A percentile compares a stretch with the other conserved stretches of the same genome.
These are phyloP conservation scores for Pyrenochaeta sp. DNA, from an alignment of 2,329 filamentous ascomycete species.

Conservation along the genomic window DNA sequence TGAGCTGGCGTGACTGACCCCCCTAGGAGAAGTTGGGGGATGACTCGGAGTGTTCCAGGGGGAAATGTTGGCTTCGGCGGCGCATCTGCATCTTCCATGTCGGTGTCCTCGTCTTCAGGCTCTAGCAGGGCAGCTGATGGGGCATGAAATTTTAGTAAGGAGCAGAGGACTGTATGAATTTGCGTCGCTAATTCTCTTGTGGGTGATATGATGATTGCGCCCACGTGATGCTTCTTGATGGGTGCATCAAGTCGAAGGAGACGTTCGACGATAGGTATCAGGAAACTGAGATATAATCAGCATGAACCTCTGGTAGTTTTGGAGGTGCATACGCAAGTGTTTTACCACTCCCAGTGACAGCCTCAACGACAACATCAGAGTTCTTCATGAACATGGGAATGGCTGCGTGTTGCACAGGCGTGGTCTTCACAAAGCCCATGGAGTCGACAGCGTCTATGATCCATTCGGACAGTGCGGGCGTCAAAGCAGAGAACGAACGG, in stretches of 20 bases:
- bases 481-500: constrained; percentile 72
- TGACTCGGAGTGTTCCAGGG: constrained; percentile 64
- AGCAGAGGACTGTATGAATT: constrained; percentile 81
- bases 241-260: constrained; percentile 81
- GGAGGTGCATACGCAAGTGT: constrained; percentile 33
- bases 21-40: constrained; percentile 82
- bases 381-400: constrained; percentile 88
- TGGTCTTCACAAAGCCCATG: constrained; percentile 88
- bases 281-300: constrained; percentile 57
- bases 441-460: constrained; percentile 81
- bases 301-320: not conserved
- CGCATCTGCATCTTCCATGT: constrained; percentile 49
- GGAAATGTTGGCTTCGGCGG: constrained; percentile 51
- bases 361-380: constrained; percentile 91
- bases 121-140: constrained; percentile 75
- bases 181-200: constrained; percentile 92
- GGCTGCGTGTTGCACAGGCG: constrained; percentile 91
- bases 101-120: constrained; percentile 55
- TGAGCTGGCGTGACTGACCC: constrained; percentile 82
- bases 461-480: constrained; percentile 79
- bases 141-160: constrained; percentile 81
- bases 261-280: constrained; percentile 84
- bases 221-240: constrained; percentile 87
- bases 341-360: constrained; percentile 51
- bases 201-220: constrained; percentile 89